A percentile compares a stretch with the other conserved stretches of the same genome.
phyloP scores from a whole-genome alignment of 495 filamentous ascomycete species.

The Pyrenopolyporus hunteri region DNA sequence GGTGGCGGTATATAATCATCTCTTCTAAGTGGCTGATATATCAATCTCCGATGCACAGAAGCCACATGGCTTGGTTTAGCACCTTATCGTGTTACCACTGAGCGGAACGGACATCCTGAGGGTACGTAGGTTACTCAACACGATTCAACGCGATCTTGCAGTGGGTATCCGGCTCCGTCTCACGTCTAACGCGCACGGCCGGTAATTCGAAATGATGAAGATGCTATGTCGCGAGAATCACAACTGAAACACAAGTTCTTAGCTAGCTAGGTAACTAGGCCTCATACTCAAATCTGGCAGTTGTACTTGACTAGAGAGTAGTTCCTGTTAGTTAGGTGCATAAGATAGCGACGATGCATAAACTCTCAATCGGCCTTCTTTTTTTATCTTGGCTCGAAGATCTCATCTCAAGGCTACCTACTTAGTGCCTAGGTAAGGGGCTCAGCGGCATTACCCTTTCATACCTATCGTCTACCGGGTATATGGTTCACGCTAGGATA shows the following conservation, averaged over 20 bases:
- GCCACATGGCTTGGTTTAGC: too few relatives aligned
- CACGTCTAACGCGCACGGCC: not conserved
- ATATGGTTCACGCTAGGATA: not conserved
- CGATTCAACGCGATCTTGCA: slow-evolving; percentile 16
- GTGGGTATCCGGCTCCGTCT: not conserved
- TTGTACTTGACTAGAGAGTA: too few relatives aligned
- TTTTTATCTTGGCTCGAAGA: too few relatives aligned
- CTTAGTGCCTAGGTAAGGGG: too few relatives aligned
- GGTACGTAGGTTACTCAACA: not conserved
- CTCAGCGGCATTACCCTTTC: too few relatives aligned
- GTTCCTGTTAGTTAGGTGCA: too few relatives aligned
- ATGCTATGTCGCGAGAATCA: not conserved
- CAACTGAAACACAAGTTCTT: not conserved
- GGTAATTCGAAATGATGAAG: not conserved
- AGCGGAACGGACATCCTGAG: not conserved
- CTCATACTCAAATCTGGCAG: not conserved
- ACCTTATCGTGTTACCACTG: too few relatives aligned
- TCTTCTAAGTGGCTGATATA: not conserved
- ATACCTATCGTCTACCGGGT: not conserved
- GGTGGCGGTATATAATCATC: not conserved
- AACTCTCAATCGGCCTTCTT: too few relatives aligned
- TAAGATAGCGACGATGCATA: too few relatives aligned
- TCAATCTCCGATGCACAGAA: not conserved
- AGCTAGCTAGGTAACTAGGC: not conserved
- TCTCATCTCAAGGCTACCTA: too few relatives aligned